Percentiles rank a stretch among this genome's conserved stretches.
Evolutionary conservation across 345 rosid genomes (phyloP).

Genomic region (Euphorbia lathyris): DNA sequence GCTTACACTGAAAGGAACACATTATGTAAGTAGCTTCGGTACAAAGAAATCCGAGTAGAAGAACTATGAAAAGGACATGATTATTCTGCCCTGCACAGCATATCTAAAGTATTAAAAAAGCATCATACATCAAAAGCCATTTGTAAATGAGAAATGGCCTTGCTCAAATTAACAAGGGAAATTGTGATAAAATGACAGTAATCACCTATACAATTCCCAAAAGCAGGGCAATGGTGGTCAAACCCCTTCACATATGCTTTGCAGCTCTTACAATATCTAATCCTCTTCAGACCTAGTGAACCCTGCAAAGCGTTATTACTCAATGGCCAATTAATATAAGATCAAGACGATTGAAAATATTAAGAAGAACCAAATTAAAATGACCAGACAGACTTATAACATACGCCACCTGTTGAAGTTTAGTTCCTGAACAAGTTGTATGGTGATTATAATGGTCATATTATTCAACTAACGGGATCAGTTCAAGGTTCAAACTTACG

Average conservation of each 20-base stretch:
- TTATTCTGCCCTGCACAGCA: slow-evolving; percentile 51
- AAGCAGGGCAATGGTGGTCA: slow-evolving; percentile 75
- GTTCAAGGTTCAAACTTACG: slow-evolving; percentile 9
- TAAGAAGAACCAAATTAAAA: not conserved
- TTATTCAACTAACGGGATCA: not conserved
- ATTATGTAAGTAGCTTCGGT: slow-evolving; percentile 48
- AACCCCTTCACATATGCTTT: slow-evolving; percentile 45
- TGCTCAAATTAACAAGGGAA: not conserved
- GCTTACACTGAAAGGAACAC: slow-evolving; percentile 45
- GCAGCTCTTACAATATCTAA: slow-evolving; percentile 56
- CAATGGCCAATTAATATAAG: not conserved
- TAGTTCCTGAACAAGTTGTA: not conserved
- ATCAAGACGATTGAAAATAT: not conserved
- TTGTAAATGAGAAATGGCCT: slow-evolving; percentile 6
- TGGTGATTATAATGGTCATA: not conserved
- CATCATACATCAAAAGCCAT: not conserved
- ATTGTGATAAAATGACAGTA: not conserved
- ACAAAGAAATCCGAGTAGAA: slow-evolving; percentile 51
- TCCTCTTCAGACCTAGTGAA: slow-evolving; percentile 28
- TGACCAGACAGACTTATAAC: not conserved
- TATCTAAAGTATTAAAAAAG: not conserved
- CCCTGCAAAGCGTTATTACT: slow-evolving; percentile 23
- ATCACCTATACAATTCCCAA: slow-evolving; percentile 73
- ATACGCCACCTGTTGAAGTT: not conserved
- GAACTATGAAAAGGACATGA: slow-evolving; percentile 48